Evolutionary conservation across 495 filamentous ascomycete species (phyloP).

Genomic region (Oleoguttula mirabilis): DNA sequence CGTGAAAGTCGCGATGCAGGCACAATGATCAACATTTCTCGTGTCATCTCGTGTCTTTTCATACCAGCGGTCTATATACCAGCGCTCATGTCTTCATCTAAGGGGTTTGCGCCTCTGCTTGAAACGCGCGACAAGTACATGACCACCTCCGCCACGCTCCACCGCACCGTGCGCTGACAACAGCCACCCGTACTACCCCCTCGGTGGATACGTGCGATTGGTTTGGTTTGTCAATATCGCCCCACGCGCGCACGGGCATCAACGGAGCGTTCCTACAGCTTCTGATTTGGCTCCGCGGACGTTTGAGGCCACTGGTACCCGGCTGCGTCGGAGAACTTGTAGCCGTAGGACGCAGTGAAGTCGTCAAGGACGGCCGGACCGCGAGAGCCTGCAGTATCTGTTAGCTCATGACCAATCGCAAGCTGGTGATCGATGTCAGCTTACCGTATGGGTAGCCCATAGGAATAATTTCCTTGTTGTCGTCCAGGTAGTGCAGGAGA

Average conservation of each 20-base stretch:
- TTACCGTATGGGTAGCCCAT: slow-evolving; percentile 99
- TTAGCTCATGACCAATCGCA: slow-evolving; percentile 10
- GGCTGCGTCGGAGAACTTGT: slow-evolving; percentile 95
- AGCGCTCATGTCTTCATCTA: too few species aligned
- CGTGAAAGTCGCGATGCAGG: too few species aligned
- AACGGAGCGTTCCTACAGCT: neutral
- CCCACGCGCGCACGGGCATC: slow-evolving; percentile 42
- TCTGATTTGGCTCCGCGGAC: slow-evolving; percentile 52
- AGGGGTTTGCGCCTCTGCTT: too few species aligned
- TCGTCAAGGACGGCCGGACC: slow-evolving; percentile 94
- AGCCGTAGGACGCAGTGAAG: slow-evolving; percentile 94
- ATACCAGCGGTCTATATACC: too few species aligned
- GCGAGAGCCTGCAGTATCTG: slow-evolving; percentile 59
- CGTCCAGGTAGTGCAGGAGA: slow-evolving; percentile 92
- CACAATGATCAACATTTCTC: too few species aligned
- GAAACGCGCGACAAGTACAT: too few species aligned
- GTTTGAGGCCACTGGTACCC: slow-evolving; percentile 90
- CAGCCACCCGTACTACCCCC: too few species aligned
- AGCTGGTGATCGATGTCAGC: slow-evolving; percentile 31
- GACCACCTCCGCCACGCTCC: too few species aligned
- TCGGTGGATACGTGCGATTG: too few species aligned
- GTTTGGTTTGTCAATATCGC: slow-evolving; percentile 22
- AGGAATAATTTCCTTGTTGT: slow-evolving; percentile 96
- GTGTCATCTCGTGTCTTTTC: too few species aligned
- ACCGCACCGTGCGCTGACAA: too few species aligned